phyloP scores from a whole-genome alignment of 371 early-diverging fungal genomes.

The Mucor indicus region DNA sequence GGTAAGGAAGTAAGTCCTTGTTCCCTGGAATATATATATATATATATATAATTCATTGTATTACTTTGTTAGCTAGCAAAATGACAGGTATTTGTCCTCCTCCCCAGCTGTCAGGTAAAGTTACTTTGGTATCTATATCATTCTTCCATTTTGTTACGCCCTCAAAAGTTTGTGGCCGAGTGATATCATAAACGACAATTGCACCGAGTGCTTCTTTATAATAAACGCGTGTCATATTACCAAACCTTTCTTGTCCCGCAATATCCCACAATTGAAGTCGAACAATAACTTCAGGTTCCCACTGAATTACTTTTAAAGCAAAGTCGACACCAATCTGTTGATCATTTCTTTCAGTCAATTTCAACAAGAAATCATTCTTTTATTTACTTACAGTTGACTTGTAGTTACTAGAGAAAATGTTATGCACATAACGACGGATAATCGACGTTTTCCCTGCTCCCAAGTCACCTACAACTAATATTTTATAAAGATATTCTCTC shows the following conservation, averaged over 20 bases:
- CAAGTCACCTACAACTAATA: constrained; percentile 76
- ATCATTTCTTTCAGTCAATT: not conserved
- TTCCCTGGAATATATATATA: no score
- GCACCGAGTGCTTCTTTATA: constrained; percentile 81
- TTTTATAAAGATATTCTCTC: constrained; percentile 62
- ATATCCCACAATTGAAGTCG: constrained; percentile 84
- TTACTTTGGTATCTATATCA: constrained; percentile 63
- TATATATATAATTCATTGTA: not conserved
- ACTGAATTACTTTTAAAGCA: constrained; percentile 75
- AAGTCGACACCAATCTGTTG: constrained; percentile 77
- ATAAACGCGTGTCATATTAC: constrained; percentile 76
- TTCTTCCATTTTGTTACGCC: constrained; percentile 73
- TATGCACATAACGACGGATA: constrained; percentile 66
- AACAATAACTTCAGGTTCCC: constrained; percentile 54
- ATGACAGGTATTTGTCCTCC: constrained; percentile 64
- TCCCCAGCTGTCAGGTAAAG: constrained; percentile 53
- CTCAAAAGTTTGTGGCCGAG: constrained; percentile 70
- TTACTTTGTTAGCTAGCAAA: constrained; percentile 64
- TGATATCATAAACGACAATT: constrained; percentile 77
- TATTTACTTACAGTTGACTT: constrained; percentile 64
- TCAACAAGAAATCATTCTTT: no score
- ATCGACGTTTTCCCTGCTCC: constrained; percentile 77
- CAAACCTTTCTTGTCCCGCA: constrained; percentile 80
- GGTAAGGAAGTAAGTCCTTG: not conserved
- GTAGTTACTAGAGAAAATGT: constrained; percentile 69